Base-by-base conservation (phyloP, 345 rosid species). In the Camelina sativa region DNA sequence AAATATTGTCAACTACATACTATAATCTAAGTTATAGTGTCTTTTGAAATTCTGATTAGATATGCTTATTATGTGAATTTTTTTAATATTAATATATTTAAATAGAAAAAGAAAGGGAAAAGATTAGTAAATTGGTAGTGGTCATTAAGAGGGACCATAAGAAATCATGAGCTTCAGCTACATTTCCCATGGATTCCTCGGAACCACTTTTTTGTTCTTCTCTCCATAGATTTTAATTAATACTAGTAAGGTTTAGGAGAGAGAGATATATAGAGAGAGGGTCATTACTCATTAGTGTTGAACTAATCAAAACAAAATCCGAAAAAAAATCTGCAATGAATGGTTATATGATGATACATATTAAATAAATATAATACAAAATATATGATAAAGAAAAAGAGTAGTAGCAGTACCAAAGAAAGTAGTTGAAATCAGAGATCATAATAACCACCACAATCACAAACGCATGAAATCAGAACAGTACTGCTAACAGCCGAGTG, bases 151-250 rank as follows among this genome's bases (percentile, higher is more conserved):
- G 80, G 71, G 75, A 32, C 80, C 80, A 63, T 17, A 37, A 70
- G 75, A 37, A 76, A 70, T 76, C 59, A 70, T 76, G 76, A 76
- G 66, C 25, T 70, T 76, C 37, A 56, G 60, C 76, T 56, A 76
- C 71, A 76, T 35, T 63, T 76, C 75, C 76, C 76, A 63, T 76
- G 59, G 70, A 55, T 63, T 76, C 76, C 80, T 76, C 65, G 65
- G 71, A 69, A 69, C 59, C 37, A 76, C 79, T 19, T 69, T 76
- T 32, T 55, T 15, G 41, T 57, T 43, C 22, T 16, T 44, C 51
- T 52, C 25, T 10, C 9, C 17, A 0, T 3, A 40, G 13, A 41
- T 28, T 28, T 23, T 28, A 28, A 43, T 47, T 53, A 68, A 53
- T 15, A 28, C 30, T 73, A 23, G 62, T 70, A 17, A 69, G 48